Evolutionary conservation across 2,329 filamentous ascomycete genomes (phyloP).

Genomic region (Colletotrichum cereale): DNA sequence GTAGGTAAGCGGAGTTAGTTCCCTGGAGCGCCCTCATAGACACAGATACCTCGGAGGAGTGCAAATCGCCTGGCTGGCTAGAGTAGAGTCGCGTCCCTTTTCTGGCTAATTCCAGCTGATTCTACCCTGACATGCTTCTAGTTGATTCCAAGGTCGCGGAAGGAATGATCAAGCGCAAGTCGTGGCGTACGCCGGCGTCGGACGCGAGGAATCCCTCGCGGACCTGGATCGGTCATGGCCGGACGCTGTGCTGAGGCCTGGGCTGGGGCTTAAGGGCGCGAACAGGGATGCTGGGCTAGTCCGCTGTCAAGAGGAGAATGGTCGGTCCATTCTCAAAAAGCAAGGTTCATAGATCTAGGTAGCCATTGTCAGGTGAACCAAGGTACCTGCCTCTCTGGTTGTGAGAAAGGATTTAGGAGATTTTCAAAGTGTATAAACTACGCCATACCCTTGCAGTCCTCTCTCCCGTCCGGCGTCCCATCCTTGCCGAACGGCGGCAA

Average conservation of each 20-base stretch:
- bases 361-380: background rate
- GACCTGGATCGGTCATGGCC: background rate
- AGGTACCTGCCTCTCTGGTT: background rate
- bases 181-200: background rate
- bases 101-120: background rate
- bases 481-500: background rate
- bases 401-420: background rate
- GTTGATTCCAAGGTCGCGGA: background rate
- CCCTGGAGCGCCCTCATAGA: background rate
- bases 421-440: conserved; percentile 7
- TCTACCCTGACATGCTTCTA: background rate
- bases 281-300: background rate
- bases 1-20: background rate
- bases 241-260: background rate
- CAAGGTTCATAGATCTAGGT: background rate
- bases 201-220: background rate
- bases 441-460: background rate
- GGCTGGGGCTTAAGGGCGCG: background rate
- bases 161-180: background rate
- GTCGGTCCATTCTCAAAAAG: too few relatives aligned
- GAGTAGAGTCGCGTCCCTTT: background rate
- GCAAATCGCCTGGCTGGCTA: background rate
- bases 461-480: background rate
- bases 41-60: background rate
- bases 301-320: background rate